Conservation (phyloP, 2,329 filamentous ascomycete species). For the Madurella fahalii region DNA sequence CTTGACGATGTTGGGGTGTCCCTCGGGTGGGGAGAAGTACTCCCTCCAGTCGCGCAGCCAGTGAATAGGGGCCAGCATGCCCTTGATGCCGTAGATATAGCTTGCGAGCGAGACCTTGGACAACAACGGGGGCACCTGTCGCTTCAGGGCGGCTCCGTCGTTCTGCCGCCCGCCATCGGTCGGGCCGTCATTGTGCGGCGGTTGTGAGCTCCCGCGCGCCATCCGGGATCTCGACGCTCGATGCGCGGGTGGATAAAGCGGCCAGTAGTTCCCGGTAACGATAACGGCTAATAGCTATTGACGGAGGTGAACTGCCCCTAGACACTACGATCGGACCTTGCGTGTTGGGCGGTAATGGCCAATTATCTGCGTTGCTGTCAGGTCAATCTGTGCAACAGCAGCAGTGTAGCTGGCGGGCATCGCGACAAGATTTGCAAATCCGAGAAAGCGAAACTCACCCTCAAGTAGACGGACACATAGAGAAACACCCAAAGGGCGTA, state of each 20-base stretch:
- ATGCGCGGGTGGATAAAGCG: no score
- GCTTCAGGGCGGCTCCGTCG: constrained; percentile 1
- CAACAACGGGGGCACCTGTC: constrained; percentile 18
- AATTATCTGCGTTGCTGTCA: background rate
- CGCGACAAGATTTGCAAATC: background rate
- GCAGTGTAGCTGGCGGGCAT: background rate
- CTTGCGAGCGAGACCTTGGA: constrained; percentile 25
- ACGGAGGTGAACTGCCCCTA: no score
- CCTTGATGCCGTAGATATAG: constrained; percentile 28
- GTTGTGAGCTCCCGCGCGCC: background rate
- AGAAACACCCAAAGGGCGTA: background rate
- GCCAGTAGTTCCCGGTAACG: no score
- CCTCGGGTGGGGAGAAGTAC: constrained; percentile 27
- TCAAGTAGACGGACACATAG: constrained; percentile 9
- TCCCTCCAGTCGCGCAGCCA: constrained; percentile 29
- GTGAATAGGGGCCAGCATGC: constrained; percentile 15
- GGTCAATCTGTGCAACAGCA: background rate
- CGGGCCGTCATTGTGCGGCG: background rate
- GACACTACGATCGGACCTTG: background rate
- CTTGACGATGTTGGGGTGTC: constrained; percentile 33
- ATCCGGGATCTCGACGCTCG: background rate
- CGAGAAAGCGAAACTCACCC: constrained; percentile 2
- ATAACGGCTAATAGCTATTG: no score
- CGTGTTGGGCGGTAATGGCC: background rate
- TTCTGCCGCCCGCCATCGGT: background rate